Evolutionary conservation across 1,284 basidiomycete genomes (phyloP).

Genomic region (Stereum hirsutum): DNA sequence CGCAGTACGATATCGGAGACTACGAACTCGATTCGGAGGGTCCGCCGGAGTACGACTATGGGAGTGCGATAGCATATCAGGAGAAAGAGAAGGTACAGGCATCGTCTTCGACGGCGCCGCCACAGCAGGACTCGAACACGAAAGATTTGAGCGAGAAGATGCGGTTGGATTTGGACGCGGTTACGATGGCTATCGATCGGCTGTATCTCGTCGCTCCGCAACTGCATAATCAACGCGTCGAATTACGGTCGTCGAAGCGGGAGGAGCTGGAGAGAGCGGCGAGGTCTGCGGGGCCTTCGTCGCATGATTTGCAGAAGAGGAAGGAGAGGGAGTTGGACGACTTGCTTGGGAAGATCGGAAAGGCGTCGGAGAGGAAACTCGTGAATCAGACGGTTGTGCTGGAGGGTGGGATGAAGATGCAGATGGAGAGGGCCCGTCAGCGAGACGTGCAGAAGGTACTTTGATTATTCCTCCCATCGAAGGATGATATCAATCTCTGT

Average conservation of each 20-base stretch:
- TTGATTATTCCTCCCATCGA: slow-evolving; percentile 2
- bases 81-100: too few species aligned
- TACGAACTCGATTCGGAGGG: slow-evolving; percentile 30
- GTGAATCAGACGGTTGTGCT: slow-evolving; percentile 61
- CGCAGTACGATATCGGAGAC: slow-evolving; percentile 53
- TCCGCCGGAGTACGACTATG: slow-evolving; percentile 53
- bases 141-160: slow-evolving; percentile 48
- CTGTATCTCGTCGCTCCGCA: slow-evolving; percentile 78
- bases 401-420: slow-evolving; percentile 45
- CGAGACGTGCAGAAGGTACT: slow-evolving; percentile 55
- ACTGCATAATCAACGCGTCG: slow-evolving; percentile 79
- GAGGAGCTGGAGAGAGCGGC: slow-evolving; percentile 13
- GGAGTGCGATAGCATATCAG: slow-evolving; percentile 9
- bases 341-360: slow-evolving; percentile 63
- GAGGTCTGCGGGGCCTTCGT: slow-evolving; percentile 5
- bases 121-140: too few species aligned
- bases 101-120: too few species aligned
- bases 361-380: slow-evolving; percentile 59
- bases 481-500: neutral
- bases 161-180: slow-evolving; percentile 72
- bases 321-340: slow-evolving; percentile 54
- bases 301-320: slow-evolving; percentile 21
- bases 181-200: slow-evolving; percentile 80
- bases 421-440: slow-evolving; percentile 39
- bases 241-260: slow-evolving; percentile 47